Conservation (phyloP, 768 basidiomycete genomes). For the Mycena venus region DNA sequence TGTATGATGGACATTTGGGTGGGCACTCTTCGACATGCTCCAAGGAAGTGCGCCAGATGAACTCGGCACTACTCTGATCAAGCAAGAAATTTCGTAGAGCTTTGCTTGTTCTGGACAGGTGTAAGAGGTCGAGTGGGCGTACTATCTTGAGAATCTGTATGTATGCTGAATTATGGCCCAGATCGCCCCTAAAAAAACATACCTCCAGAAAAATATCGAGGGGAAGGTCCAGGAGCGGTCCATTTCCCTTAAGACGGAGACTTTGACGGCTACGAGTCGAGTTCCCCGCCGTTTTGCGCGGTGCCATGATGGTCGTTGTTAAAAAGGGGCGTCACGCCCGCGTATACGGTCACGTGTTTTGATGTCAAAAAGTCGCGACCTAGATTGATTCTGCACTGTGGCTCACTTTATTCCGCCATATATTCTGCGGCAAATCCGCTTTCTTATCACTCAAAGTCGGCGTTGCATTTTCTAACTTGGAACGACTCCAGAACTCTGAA, state of each 20-base stretch:
- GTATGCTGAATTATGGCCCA: not conserved
- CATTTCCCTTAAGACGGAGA: constrained; percentile 1
- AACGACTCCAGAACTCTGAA: no score
- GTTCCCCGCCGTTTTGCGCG: not conserved
- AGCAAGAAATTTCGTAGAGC: constrained; percentile 7
- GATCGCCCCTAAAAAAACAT: not conserved
- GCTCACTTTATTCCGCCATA: no score
- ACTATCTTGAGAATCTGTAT: constrained; percentile 9
- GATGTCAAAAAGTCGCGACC: no score
- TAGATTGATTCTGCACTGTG: no score
- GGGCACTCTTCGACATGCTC: not conserved
- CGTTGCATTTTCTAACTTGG: no score
- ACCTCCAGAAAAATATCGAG: constrained; percentile 19
- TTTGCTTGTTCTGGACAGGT: constrained; percentile 17
- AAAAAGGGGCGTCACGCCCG: not conserved
- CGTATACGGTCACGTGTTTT: constrained; percentile 13
- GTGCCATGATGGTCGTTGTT: not conserved
- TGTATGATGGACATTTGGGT: not conserved
- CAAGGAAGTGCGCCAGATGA: constrained; percentile 19
- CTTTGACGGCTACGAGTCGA: not conserved
- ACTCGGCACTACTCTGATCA: not conserved
- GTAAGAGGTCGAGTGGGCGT: constrained; percentile 9
- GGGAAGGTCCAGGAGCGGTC: constrained; percentile 12
- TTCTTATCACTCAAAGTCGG: no score
- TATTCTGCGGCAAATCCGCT: no score